Percentiles rank a stretch among this genome's conserved stretches.
These are phyloP conservation scores for Odontarrhena argentea DNA, from an alignment of 345 rosid genomes.

Conservation along the genomic window DNA sequence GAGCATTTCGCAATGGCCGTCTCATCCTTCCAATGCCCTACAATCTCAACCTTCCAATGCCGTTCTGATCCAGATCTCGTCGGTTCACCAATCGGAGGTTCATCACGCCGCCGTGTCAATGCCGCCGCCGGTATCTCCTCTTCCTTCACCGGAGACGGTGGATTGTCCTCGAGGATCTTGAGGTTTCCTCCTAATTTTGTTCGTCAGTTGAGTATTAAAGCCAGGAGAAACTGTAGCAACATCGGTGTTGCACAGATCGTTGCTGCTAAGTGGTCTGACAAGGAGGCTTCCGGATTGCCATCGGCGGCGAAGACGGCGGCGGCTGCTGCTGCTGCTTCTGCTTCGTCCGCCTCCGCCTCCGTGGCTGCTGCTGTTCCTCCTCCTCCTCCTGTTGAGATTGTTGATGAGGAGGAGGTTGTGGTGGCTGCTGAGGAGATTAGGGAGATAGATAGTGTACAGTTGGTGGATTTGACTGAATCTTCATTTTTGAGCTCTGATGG, in stretches of 20 bases:
- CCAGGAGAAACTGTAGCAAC: slow-evolving; percentile 97
- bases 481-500: slow-evolving; percentile 88
- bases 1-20: slow-evolving; percentile 48
- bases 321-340: slow-evolving; percentile 64
- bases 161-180: slow-evolving; percentile 69
- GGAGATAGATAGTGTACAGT: slow-evolving; percentile 57
- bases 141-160: slow-evolving; percentile 57
- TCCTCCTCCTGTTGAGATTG: slow-evolving; percentile 44
- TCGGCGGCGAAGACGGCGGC: slow-evolving; percentile 46
- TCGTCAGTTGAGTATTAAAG: slow-evolving; percentile 94
- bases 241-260: slow-evolving; percentile 99
- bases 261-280: slow-evolving; percentile 95
- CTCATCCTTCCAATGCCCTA: slow-evolving; percentile 47
- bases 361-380: slow-evolving; percentile 38
- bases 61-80: slow-evolving; percentile 72
- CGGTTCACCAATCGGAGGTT: slow-evolving; percentile 45
- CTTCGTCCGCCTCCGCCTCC: slow-evolving; percentile 46
- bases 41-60: slow-evolving; percentile 59
- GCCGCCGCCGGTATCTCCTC: slow-evolving; percentile 12
- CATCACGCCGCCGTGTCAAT: slow-evolving; percentile 41
- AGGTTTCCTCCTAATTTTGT: slow-evolving; percentile 95
- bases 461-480: slow-evolving; percentile 39
- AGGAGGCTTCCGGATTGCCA: slow-evolving; percentile 46
- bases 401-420: slow-evolving; percentile 43
- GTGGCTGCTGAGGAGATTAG: slow-evolving; percentile 49